Evolutionary conservation across 805 yeast species (phyloP).

Genomic region (Ogataea paraovalis): DNA sequence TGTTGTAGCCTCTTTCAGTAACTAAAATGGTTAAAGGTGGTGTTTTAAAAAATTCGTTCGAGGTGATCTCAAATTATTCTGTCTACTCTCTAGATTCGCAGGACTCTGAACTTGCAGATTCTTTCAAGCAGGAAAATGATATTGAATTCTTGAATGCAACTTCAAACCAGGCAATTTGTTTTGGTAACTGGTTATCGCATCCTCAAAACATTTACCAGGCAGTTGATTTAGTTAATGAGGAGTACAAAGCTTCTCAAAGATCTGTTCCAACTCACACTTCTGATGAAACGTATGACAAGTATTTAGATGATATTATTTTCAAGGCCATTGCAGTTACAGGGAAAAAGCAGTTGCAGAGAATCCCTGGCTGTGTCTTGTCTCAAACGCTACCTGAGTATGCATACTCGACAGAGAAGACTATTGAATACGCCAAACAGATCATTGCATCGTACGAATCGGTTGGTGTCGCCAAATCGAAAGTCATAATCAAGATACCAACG

Average conservation of each 20-base stretch:
- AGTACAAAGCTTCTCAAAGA: not conserved
- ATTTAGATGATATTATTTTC: conserved; percentile 12
- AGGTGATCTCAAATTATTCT: conserved; percentile 19
- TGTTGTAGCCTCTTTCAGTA: not conserved
- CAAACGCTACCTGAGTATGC: conserved; percentile 17
- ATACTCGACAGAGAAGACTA: conserved; percentile 20
- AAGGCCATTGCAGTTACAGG: conserved; percentile 20
- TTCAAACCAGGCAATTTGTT: conserved; percentile 22
- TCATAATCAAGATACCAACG: conserved; percentile 32
- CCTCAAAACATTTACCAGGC: conserved; percentile 16
- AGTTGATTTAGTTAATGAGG: conserved; percentile 3
- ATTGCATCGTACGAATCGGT: conserved; percentile 27
- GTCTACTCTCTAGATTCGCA: conserved; percentile 24
- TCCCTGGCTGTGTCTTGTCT: conserved; percentile 16
- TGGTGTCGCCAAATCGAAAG: conserved; percentile 25
- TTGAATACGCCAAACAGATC: conserved; percentile 21
- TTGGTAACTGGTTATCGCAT: conserved; percentile 15
- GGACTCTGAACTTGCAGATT: conserved; percentile 20
- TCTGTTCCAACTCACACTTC: conserved; percentile 3
- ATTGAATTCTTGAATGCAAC: conserved; percentile 18
- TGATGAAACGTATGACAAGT: conserved; percentile 3
- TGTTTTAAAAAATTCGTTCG: conserved; percentile 2
- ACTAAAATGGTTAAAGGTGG: not conserved
- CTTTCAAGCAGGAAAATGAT: conserved; percentile 4
- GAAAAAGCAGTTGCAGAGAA: conserved; percentile 10